These are phyloP conservation scores for Parietichytrium sp. DNA, from an alignment of 108 stramenopile species.

Conservation along the genomic window DNA sequence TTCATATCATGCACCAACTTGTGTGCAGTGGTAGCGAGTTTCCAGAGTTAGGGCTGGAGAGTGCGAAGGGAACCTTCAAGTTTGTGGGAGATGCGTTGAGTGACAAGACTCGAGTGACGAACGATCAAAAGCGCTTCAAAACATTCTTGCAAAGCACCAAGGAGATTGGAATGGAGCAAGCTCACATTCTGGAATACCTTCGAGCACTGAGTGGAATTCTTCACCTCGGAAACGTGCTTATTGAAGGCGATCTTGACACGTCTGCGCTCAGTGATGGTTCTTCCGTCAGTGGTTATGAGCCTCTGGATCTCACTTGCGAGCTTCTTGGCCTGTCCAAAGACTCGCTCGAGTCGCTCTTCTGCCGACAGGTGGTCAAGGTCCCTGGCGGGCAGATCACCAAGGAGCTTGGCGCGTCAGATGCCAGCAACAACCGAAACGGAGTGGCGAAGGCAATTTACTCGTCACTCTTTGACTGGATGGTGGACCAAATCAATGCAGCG, in stretches of 20 bases:
- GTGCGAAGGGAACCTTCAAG: no score
- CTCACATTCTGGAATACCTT: slow-evolving; percentile 33
- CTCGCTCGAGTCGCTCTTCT: slow-evolving; percentile 42
- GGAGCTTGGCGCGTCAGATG: not conserved
- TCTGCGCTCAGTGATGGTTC: not conserved
- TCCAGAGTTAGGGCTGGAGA: not conserved
- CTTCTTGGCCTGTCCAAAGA: slow-evolving; percentile 43
- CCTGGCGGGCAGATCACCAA: slow-evolving; percentile 24
- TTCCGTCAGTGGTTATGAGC: no score
- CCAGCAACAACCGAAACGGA: slow-evolving; percentile 38
- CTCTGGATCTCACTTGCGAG: slow-evolving; percentile 33
- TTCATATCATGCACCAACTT: slow-evolving; percentile 22
- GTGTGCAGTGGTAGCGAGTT: not conserved
- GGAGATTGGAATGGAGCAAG: slow-evolving; percentile 16
- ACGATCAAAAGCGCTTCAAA: not conserved
- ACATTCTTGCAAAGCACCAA: not conserved
- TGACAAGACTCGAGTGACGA: no score
- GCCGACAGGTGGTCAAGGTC: slow-evolving; percentile 41
- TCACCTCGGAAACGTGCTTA: slow-evolving; percentile 44
- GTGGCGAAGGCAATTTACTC: slow-evolving; percentile 42
- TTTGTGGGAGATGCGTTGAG: not conserved
- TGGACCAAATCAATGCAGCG: slow-evolving; percentile 29
- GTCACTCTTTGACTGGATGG: slow-evolving; percentile 46
- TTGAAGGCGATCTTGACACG: slow-evolving; percentile 11
- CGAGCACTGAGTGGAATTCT: slow-evolving; percentile 50